Conservation (phyloP, 1,284 basidiomycete genomes). For the Porodaedalea pini region DNA sequence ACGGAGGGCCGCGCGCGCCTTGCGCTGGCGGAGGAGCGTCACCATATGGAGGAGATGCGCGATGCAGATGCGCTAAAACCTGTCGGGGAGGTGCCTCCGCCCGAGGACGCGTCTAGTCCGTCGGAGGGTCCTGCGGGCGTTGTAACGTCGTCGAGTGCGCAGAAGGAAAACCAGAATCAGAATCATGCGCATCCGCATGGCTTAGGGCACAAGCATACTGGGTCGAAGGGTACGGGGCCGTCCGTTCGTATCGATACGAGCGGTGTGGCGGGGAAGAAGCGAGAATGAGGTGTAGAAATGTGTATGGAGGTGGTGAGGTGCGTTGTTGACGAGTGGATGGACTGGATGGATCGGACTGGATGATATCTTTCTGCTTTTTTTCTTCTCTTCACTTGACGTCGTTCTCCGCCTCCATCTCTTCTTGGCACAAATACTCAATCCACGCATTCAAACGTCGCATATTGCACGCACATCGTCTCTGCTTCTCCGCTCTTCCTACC, state of each 20-base stretch:
- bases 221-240: constrained; percentile 10
- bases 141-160: constrained; percentile 4
- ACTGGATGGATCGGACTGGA: too few species aligned
- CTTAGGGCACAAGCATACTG: constrained; percentile 8
- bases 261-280: constrained; percentile 8
- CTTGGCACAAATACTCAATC: too few species aligned
- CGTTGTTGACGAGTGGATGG: background rate
- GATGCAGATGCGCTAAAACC: constrained; percentile 74
- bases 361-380: too few species aligned
- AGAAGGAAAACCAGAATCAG: constrained; percentile 11
- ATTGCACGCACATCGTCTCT: too few species aligned
- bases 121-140: background rate
- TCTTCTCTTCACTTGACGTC: too few species aligned
- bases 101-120: background rate
- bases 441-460: too few species aligned
- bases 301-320: too few species aligned
- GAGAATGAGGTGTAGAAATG: background rate
- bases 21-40: constrained; percentile 27
- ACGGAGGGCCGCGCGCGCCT: constrained; percentile 20
- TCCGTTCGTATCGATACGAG: constrained; percentile 11
- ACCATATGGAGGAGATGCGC: constrained; percentile 26
- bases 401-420: too few species aligned
- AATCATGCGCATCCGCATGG: background rate
- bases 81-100: constrained; percentile 45
- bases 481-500: too few species aligned